Conservation (phyloP, 495 filamentous ascomycete species). For the Neurospora intermedia region DNA sequence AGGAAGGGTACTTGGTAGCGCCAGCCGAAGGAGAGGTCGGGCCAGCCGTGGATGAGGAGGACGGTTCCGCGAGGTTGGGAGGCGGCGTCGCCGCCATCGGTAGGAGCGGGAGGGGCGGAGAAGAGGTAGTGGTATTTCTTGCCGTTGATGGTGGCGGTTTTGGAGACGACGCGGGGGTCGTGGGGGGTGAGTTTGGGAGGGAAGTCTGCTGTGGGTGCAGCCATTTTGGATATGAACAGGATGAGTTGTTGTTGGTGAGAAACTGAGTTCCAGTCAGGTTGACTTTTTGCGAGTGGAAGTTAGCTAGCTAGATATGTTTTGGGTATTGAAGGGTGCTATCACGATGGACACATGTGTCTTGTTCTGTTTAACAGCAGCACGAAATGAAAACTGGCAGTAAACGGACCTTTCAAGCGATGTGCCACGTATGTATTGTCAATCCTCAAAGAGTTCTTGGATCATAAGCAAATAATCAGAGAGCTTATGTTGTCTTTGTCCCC, state of each 20-base stretch:
- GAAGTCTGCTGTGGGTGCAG: constrained; percentile 29
- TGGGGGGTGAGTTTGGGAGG: constrained; percentile 40
- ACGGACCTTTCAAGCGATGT: background rate
- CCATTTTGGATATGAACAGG: constrained; percentile 2
- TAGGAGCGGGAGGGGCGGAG: constrained; percentile 42
- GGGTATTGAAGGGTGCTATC: background rate
- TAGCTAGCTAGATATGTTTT: background rate
- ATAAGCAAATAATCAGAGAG: background rate
- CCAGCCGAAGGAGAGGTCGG: constrained; percentile 64
- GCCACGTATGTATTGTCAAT: background rate
- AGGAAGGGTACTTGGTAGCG: constrained; percentile 71
- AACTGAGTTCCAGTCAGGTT: background rate
- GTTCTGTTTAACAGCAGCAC: background rate
- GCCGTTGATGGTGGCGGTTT: constrained; percentile 49
- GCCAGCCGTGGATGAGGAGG: constrained; percentile 50
- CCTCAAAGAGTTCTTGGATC: background rate
- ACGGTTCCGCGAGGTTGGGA: constrained; percentile 44
- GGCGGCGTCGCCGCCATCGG: constrained; percentile 16
- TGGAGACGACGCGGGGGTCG: constrained; percentile 54
- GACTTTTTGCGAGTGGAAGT: background rate
- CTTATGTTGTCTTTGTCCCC: background rate
- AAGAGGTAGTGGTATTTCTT: constrained; percentile 62
- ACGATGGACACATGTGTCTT: background rate
- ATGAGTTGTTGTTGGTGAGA: background rate
- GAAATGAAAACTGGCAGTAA: background rate